Percentiles rank a stretch among this genome's conserved stretches.
These are phyloP conservation scores for Licmophora abbreviata DNA, from an alignment of 108 stramenopile species.

Conservation along the genomic window DNA sequence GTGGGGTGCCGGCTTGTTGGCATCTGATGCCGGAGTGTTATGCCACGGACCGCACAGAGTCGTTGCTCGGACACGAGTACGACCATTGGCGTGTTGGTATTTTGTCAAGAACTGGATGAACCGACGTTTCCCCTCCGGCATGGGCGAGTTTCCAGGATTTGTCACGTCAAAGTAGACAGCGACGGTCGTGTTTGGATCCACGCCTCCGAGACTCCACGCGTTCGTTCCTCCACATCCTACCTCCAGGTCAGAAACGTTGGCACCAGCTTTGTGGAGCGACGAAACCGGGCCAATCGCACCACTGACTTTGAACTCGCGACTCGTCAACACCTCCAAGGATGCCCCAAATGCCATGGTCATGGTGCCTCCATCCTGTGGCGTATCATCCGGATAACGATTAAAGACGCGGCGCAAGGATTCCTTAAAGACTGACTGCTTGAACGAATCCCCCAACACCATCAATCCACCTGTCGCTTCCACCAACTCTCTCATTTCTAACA, in stretches of 20 bases:
- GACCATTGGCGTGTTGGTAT: constrained; percentile 93
- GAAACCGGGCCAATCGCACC: constrained; percentile 84
- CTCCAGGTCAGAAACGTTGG: constrained; percentile 91
- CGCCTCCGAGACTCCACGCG: constrained; percentile 95
- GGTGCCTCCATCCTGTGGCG: constrained; percentile 81
- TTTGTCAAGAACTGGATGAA: constrained; percentile 96
- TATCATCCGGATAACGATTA: constrained; percentile 70
- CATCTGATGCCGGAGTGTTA: constrained; percentile 52
- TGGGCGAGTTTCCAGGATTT: constrained; percentile 71
- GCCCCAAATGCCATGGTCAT: constrained; percentile 94
- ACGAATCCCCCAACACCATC: constrained; percentile 96
- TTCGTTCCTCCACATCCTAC: constrained; percentile 97
- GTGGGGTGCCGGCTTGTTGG: constrained; percentile 19
- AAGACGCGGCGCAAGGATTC: constrained; percentile 95
- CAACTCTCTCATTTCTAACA: constrained; percentile 92
- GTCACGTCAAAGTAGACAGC: constrained; percentile 98
- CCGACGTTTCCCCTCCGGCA: constrained; percentile 80
- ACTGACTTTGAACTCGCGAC: constrained; percentile 88
- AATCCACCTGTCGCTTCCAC: constrained; percentile 95
- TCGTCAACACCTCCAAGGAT: constrained; percentile 85
- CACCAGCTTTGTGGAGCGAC: constrained; percentile 80
- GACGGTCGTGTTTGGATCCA: constrained; percentile 92
- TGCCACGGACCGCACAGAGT: constrained; percentile 94
- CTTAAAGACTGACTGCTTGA: constrained; percentile 96
- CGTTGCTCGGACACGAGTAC: constrained; percentile 88